Conservation (phyloP, 2,329 filamentous ascomycete species). For the Aspergillus sp. region DNA sequence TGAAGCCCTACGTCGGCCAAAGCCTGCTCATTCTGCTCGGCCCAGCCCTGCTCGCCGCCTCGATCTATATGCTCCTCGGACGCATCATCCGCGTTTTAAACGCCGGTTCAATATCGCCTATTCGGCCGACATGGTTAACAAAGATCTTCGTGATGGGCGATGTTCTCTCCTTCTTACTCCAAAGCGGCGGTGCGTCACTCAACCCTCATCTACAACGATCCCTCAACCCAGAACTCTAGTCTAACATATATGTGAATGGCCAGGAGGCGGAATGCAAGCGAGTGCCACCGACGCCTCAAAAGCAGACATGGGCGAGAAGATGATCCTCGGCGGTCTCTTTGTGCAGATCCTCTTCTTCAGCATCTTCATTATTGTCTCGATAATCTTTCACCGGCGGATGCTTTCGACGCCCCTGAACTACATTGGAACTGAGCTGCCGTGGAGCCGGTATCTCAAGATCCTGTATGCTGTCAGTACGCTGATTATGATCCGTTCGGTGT, state of each 20-base stretch:
- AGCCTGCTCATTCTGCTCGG: conserved; percentile 8
- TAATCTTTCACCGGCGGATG: conserved; percentile 12
- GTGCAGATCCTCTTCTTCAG: conserved; percentile 61
- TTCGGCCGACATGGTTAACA: conserved; percentile 37
- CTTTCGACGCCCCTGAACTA: neutral
- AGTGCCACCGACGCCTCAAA: conserved; percentile 4
- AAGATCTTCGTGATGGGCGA: conserved; percentile 38
- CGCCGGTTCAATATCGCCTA: conserved; percentile 33
- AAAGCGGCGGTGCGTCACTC: conserved; percentile 24
- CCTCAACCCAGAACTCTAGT: no score
- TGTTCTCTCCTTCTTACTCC: conserved; percentile 33
- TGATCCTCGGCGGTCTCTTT: conserved; percentile 57
- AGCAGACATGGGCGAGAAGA: conserved; percentile 21
- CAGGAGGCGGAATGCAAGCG: conserved; percentile 19
- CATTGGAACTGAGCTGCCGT: neutral
- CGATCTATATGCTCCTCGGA: conserved; percentile 42
- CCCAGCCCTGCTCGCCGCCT: conserved; percentile 36
- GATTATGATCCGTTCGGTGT: conserved; percentile 21
- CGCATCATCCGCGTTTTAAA: conserved; percentile 34
- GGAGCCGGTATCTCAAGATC: conserved; percentile 13
- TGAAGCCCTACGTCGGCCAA: conserved; percentile 8
- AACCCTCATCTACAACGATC: neutral
- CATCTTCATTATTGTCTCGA: conserved; percentile 49
- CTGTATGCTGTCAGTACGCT: conserved; percentile 17
- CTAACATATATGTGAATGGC: neutral